These are phyloP conservation scores for Ustilago hordei DNA, from an alignment of 1,284 basidiomycete species.

Conservation along the genomic window DNA sequence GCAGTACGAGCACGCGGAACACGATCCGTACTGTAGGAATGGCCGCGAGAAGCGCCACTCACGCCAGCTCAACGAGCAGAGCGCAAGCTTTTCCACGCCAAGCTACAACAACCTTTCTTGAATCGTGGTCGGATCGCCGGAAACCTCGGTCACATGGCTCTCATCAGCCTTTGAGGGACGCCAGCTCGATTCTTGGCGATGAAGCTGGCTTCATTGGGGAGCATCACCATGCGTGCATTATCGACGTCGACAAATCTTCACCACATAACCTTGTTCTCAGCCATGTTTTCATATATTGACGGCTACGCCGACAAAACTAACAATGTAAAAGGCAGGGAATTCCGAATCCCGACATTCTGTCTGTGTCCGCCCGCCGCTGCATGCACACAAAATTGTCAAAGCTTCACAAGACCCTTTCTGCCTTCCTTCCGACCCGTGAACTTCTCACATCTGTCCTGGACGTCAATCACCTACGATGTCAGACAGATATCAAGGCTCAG, in stretches of 20 bases:
- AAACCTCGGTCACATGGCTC: neutral
- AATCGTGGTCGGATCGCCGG: neutral
- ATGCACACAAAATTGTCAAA: slow-evolving; percentile 1
- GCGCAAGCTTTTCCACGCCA: neutral
- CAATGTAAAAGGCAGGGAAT: neutral
- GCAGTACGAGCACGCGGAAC: neutral
- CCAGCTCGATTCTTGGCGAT: neutral
- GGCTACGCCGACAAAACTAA: neutral
- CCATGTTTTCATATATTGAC: neutral
- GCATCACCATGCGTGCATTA: neutral
- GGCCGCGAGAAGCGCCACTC: neutral
- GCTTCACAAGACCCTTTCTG: slow-evolving; percentile 1
- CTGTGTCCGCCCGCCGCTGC: neutral
- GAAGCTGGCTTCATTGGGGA: neutral
- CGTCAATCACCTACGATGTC: slow-evolving; percentile 18
- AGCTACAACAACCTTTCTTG: slow-evolving; percentile 2
- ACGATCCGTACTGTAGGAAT: neutral
- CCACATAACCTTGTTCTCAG: neutral
- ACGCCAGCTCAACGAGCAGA: neutral
- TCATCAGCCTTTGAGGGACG: neutral
- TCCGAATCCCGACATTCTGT: slow-evolving; percentile 19
- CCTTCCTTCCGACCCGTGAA: neutral
- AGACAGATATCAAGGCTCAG: slow-evolving; percentile 36
- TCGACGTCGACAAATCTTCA: neutral
- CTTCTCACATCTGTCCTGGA: neutral